A percentile compares a stretch with the other conserved stretches of the same genome.
Evolutionary conservation across 2,329 filamentous ascomycete species (phyloP).

Genomic region (Cryphonectria naterciae): DNA sequence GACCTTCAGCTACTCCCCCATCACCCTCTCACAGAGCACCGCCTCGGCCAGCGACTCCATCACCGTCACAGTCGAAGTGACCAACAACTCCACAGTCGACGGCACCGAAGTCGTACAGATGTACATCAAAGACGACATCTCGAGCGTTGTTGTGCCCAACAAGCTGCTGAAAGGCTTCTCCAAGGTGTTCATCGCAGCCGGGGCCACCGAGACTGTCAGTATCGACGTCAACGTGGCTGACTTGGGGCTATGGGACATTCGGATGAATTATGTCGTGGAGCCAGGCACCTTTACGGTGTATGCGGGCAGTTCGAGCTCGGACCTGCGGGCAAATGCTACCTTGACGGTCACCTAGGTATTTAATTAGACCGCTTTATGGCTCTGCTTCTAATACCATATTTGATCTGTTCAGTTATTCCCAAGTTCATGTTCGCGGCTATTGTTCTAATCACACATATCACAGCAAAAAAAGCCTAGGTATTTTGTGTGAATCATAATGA

Average conservation of each 20-base stretch:
- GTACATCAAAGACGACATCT: conserved; percentile 66
- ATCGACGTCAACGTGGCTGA: conserved; percentile 60
- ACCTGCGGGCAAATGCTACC: conserved; percentile 59
- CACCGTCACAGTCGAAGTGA: conserved; percentile 64
- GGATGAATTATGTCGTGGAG: conserved; percentile 76
- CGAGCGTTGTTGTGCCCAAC: conserved; percentile 67
- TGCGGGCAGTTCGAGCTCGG: conserved; percentile 63
- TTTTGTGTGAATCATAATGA: background rate
- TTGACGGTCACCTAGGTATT: conserved; percentile 50
- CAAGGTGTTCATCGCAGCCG: conserved; percentile 65
- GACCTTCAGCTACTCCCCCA: conserved; percentile 61
- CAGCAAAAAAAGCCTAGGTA: background rate
- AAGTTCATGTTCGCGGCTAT: background rate
- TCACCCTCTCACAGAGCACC: conserved; percentile 53
- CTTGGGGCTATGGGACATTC: conserved; percentile 60
- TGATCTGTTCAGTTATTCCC: too few relatives aligned
- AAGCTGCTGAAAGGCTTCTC: conserved; percentile 68
- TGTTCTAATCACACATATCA: background rate
- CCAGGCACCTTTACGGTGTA: conserved; percentile 67
- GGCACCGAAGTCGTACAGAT: conserved; percentile 71
- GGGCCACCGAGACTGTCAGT: conserved; percentile 56
- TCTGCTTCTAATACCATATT: background rate
- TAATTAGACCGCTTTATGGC: background rate
- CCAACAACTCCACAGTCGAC: conserved; percentile 59
- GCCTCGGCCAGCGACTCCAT: conserved; percentile 56